phyloP scores from a whole-genome alignment of 1,284 basidiomycete genomes.

The Sporisorium iseilematis-ciliati region DNA sequence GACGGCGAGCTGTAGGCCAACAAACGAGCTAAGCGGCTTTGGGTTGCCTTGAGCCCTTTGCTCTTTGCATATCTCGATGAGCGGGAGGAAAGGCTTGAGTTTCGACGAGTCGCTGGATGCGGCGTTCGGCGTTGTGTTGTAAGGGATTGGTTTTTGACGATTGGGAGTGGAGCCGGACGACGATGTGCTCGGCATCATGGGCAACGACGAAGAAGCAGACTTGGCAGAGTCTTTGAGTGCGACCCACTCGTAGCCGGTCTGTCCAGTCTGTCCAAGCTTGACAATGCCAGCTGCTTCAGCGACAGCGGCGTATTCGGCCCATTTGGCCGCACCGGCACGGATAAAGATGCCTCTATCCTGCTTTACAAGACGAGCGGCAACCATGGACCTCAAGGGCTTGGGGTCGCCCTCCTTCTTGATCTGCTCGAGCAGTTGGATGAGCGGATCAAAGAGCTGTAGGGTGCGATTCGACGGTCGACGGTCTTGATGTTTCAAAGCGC shows the following conservation, averaged over 20 bases:
- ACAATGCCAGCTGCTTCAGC: constrained; percentile 61
- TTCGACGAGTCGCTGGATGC: constrained; percentile 9
- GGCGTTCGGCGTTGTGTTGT: constrained; percentile 10
- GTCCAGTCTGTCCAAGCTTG: constrained; percentile 38
- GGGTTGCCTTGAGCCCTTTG: constrained; percentile 35
- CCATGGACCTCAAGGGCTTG: constrained; percentile 50
- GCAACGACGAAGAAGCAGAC: constrained; percentile 18
- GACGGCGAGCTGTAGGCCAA: constrained; percentile 31
- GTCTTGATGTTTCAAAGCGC: constrained; percentile 28
- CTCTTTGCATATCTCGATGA: constrained; percentile 59
- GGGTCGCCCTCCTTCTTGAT: constrained; percentile 53
- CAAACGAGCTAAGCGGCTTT: constrained; percentile 36
- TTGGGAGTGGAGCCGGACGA: constrained; percentile 17
- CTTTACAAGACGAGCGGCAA: constrained; percentile 41
- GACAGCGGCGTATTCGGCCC: constrained; percentile 60
- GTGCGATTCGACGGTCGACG: constrained; percentile 45
- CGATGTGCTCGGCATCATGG: constrained; percentile 28
- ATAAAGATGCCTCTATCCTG: constrained; percentile 53
- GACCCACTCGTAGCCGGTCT: constrained; percentile 58
- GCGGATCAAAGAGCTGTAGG: constrained; percentile 52
- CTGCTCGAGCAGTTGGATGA: constrained; percentile 52
- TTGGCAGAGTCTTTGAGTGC: constrained; percentile 38
- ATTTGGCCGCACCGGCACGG: constrained; percentile 53
- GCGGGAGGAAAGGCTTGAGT: constrained; percentile 37
- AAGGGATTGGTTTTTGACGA: constrained; percentile 22